These are phyloP conservation scores for Chytridiales sp. DNA, from an alignment of 371 early-diverging fungal genomes.

Conservation along the genomic window DNA sequence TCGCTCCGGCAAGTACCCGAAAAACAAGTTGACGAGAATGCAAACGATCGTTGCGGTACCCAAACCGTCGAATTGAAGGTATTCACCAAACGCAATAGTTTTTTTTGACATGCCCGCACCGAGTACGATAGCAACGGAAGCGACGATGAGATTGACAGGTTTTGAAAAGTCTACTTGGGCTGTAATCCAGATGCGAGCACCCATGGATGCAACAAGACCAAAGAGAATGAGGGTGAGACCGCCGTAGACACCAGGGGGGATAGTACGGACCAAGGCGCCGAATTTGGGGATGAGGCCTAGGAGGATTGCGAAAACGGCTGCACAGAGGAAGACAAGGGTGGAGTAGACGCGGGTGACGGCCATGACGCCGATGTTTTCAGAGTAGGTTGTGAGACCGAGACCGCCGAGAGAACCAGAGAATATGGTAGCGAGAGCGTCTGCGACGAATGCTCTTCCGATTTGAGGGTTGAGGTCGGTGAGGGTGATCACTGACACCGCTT, in stretches of 20 bases:
- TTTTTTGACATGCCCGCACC: conserved; percentile 44
- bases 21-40: not conserved
- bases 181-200: conserved; percentile 64
- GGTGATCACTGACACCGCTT: conserved; percentile 42
- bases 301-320: conserved; percentile 56
- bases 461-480: conserved; percentile 52
- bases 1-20: not conserved
- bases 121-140: conserved; percentile 41
- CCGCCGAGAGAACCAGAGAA: conserved; percentile 54
- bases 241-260: conserved; percentile 61
- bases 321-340: conserved; percentile 53
- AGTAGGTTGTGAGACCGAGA: conserved; percentile 57
- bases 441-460: conserved; percentile 56
- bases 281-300: conserved; percentile 61
- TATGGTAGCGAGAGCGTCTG: conserved; percentile 59
- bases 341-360: conserved; percentile 60
- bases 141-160: not conserved
- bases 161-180: too few relatives aligned
- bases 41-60: conserved; percentile 41
- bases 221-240: conserved; percentile 58
- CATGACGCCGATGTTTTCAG: conserved; percentile 12
- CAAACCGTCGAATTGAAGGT: conserved; percentile 49
- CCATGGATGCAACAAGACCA: conserved; percentile 58
- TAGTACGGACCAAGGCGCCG: conserved; percentile 57
- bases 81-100: conserved; percentile 42